Evolutionary conservation across 73 alveolate species (phyloP).

Genomic region (Tetrahymena thermophila): DNA sequence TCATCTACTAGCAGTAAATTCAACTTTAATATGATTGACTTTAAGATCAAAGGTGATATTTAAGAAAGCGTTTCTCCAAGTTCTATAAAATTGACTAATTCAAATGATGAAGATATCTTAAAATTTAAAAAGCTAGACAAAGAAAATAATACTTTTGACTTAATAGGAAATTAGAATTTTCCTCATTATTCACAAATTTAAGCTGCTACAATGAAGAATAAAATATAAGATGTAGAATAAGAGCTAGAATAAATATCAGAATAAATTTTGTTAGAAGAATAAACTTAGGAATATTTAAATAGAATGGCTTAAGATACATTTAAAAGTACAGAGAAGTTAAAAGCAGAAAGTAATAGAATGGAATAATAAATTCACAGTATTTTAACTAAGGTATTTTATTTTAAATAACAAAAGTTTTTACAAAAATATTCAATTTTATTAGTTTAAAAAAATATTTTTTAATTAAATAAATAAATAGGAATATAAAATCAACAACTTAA

Average conservation of each 20-base stretch:
- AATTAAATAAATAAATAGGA: neutral
- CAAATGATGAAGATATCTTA: neutral
- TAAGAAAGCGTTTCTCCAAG: neutral
- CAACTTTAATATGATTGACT: neutral
- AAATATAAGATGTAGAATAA: neutral
- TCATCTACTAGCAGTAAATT: neutral
- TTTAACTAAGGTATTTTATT: neutral
- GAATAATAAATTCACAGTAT: neutral
- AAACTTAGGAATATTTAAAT: neutral
- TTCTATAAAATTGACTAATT: neutral
- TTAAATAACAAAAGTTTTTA: neutral
- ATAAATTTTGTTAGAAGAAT: neutral
- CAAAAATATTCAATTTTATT: neutral
- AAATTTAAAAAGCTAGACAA: neutral
- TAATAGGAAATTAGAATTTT: neutral
- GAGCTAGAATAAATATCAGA: neutral
- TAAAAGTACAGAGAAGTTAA: neutral
- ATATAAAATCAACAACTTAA: neutral
- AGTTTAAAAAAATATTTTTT: neutral
- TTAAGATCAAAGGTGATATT: neutral
- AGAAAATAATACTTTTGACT: neutral
- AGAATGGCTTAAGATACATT: neutral
- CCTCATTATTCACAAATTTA: neutral
- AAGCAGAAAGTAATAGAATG: neutral
- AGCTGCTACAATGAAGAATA: neutral